These are phyloP conservation scores for Tylopilus sp. DNA, from an alignment of 768 basidiomycete genomes.

Conservation along the genomic window DNA sequence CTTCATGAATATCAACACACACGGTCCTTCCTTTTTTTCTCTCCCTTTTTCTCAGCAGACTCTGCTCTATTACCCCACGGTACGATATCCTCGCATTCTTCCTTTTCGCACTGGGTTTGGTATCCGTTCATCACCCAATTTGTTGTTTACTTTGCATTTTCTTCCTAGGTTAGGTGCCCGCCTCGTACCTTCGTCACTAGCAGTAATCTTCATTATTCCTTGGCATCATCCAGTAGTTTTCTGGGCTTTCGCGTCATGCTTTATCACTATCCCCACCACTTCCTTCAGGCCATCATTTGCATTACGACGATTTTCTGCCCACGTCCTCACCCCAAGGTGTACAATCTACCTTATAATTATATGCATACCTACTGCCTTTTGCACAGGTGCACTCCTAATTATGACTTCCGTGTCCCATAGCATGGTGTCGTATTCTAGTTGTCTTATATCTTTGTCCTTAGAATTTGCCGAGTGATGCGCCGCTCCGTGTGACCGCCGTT, in stretches of 20 bases:
- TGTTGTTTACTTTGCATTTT: constrained; percentile 21
- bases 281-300: constrained; percentile 24
- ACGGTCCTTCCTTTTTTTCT: constrained; percentile 12
- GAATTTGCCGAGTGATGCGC: not conserved
- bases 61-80: constrained; percentile 23
- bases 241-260: constrained; percentile 24
- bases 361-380: constrained; percentile 32
- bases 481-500: not conserved
- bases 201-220: constrained; percentile 29
- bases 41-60: constrained; percentile 17
- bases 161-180: constrained; percentile 14
- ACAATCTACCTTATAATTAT: constrained; percentile 35
- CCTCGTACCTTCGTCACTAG: constrained; percentile 29
- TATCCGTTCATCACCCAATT: constrained; percentile 21
- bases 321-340: constrained; percentile 26
- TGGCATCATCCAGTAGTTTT: constrained; percentile 29
- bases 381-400: constrained; percentile 31
- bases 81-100: constrained; percentile 27
- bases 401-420: constrained; percentile 21
- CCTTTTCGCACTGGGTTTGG: constrained; percentile 19
- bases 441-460: not conserved
- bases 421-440: constrained; percentile 13
- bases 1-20: constrained; percentile 27
- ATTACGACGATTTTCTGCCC: constrained; percentile 24
- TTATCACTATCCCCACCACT: constrained; percentile 20